Conservation (phyloP, 345 rosid genomes). For the Arabidopsis suecica region DNA sequence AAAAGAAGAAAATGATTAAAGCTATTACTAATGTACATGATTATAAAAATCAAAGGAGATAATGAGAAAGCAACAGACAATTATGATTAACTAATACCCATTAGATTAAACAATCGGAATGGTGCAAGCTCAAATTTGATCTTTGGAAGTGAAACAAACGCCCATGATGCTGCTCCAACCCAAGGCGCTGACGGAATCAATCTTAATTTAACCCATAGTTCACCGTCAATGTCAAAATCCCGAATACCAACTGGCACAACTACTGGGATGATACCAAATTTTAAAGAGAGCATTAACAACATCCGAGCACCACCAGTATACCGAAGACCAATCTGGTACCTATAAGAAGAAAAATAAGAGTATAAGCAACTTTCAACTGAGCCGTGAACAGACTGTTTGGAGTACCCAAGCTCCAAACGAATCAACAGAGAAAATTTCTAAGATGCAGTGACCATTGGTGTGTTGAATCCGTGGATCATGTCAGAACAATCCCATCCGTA, state of each 20-base stretch:
- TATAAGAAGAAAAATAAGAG: slow-evolving; percentile 44
- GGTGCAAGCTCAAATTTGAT: slow-evolving; percentile 95
- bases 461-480: background rate
- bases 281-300: slow-evolving; percentile 85
- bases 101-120: slow-evolving; percentile 88
- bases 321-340: slow-evolving; percentile 97
- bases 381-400: slow-evolving; percentile 6
- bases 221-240: slow-evolving; percentile 97
- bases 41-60: background rate
- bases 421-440: slow-evolving; percentile 18
- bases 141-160: slow-evolving; percentile 96
- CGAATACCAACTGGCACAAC: slow-evolving; percentile 90
- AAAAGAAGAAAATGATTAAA: slow-evolving; percentile 41
- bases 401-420: slow-evolving; percentile 8
- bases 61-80: slow-evolving; percentile 18
- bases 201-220: slow-evolving; percentile 98
- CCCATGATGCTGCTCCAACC: slow-evolving; percentile 96
- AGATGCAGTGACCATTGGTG: background rate
- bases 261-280: slow-evolving; percentile 84
- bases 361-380: slow-evolving; percentile 30
- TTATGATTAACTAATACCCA: slow-evolving; percentile 65
- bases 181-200: slow-evolving; percentile 90
- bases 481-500: background rate
- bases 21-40: slow-evolving; percentile 26
- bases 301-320: slow-evolving; percentile 97